Conservation (phyloP, 495 filamentous ascomycete genomes). For the Podospora tetraspora region DNA sequence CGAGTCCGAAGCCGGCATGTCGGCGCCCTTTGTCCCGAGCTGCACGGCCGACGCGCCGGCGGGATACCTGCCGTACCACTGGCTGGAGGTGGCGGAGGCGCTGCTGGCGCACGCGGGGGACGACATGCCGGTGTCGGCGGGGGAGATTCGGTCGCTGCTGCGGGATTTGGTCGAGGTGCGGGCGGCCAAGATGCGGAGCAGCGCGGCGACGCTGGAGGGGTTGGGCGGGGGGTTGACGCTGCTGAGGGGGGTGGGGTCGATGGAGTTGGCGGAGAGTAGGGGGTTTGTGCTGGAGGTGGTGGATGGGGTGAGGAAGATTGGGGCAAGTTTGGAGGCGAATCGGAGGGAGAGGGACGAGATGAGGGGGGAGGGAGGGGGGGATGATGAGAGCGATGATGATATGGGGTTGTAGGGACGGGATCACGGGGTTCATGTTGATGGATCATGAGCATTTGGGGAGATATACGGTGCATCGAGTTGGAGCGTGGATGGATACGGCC, state of each 20-base stretch:
- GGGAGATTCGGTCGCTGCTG: slow-evolving; percentile 67
- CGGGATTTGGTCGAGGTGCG: slow-evolving; percentile 82
- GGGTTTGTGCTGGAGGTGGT: slow-evolving; percentile 80
- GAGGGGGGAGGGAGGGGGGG: slow-evolving; percentile 24
- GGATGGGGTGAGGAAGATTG: slow-evolving; percentile 73
- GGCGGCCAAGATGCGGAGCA: slow-evolving; percentile 79
- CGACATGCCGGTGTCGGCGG: slow-evolving; percentile 66
- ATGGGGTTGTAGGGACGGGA: slow-evolving; percentile 17
- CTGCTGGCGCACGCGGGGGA: slow-evolving; percentile 79
- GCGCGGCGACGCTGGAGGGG: slow-evolving; percentile 63
- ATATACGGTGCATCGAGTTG: neutral
- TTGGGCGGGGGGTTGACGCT: slow-evolving; percentile 61
- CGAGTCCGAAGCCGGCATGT: slow-evolving; percentile 18
- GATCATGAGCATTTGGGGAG: neutral
- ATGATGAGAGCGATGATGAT: slow-evolving; percentile 32
- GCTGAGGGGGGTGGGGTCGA: slow-evolving; percentile 78
- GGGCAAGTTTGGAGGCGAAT: slow-evolving; percentile 50
- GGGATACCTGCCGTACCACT: slow-evolving; percentile 82
- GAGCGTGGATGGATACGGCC: neutral
- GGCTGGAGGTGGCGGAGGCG: slow-evolving; percentile 82
- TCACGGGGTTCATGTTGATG: neutral
- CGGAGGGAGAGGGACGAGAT: slow-evolving; percentile 53
- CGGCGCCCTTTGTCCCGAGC: slow-evolving; percentile 58
- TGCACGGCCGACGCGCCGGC: slow-evolving; percentile 55
- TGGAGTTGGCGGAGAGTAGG: slow-evolving; percentile 85